These are phyloP conservation scores for Casaregolazyma suthepensis DNA, from an alignment of 1,139 yeast species.

Conservation along the genomic window DNA sequence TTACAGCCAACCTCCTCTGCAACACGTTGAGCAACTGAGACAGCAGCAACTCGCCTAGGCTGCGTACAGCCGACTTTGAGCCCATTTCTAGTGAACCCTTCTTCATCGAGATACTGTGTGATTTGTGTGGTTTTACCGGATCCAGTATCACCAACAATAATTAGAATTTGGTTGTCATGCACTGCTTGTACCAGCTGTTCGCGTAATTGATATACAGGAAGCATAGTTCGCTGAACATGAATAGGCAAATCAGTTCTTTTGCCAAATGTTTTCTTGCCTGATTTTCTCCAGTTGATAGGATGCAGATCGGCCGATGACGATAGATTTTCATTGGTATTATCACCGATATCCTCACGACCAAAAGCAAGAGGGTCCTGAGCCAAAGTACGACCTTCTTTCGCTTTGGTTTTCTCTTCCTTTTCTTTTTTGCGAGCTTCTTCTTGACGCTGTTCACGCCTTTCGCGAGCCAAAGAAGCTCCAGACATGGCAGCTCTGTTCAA, in stretches of 20 bases:
- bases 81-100: conserved; percentile 52
- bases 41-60: conserved; percentile 94
- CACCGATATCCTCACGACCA: conserved; percentile 14
- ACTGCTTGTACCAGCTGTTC: conserved; percentile 53
- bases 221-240: conserved; percentile 56
- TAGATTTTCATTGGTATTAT: conserved; percentile 7
- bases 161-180: conserved; percentile 64
- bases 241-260: conserved; percentile 39
- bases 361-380: conserved; percentile 13
- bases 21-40: conserved; percentile 86
- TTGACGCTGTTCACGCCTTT: conserved; percentile 54
- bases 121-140: conserved; percentile 96
- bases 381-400: conserved; percentile 30
- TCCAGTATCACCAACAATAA: conserved; percentile 93
- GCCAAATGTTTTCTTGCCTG: conserved; percentile 20
- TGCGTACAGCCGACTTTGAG: conserved; percentile 86
- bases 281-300: conserved; percentile 8
- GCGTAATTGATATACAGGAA: conserved; percentile 71
- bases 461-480: conserved; percentile 66
- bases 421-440: conserved; percentile 45
- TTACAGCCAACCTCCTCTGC: conserved; percentile 69
- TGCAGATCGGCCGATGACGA: conserved; percentile 2
- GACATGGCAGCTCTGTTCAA: conserved; percentile 67
- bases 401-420: conserved; percentile 31
- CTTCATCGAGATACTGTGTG: conserved; percentile 76